phyloP scores from a whole-genome alignment of 108 stramenopile genomes.

The Asterionellopsis glacialis region DNA sequence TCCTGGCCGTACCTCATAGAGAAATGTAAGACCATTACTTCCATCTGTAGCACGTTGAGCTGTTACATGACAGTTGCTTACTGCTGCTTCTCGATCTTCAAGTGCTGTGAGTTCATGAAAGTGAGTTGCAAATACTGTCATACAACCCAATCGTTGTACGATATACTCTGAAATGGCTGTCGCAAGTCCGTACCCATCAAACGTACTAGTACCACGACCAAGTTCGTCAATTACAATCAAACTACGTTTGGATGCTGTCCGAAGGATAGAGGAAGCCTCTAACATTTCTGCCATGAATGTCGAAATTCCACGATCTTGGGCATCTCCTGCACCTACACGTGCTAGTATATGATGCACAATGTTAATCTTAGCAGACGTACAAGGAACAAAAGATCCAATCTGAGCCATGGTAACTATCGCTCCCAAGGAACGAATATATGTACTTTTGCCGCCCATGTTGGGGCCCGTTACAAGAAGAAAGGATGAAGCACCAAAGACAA shows the following conservation, averaged over 20 bases:
- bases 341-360: slow-evolving; percentile 88
- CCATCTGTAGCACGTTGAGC: slow-evolving; percentile 43
- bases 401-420: slow-evolving; percentile 95
- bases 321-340: slow-evolving; percentile 95
- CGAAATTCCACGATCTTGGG: slow-evolving; percentile 90
- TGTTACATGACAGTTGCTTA: slow-evolving; percentile 91
- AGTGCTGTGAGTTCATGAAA: slow-evolving; percentile 96
- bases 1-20: slow-evolving; percentile 86
- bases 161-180: slow-evolving; percentile 94
- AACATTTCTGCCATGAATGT: slow-evolving; percentile 99
- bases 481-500: slow-evolving; percentile 58
- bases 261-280: slow-evolving; percentile 90
- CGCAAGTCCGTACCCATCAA: slow-evolving; percentile 97
- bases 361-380: slow-evolving; percentile 79
- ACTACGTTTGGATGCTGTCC: slow-evolving; percentile 79
- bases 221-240: slow-evolving; percentile 99
- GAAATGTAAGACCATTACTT: slow-evolving; percentile 69
- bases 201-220: slow-evolving; percentile 95
- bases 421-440: slow-evolving; percentile 94
- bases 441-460: slow-evolving; percentile 95
- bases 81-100: slow-evolving; percentile 41
- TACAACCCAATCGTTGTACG: slow-evolving; percentile 65
- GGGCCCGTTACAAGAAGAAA: slow-evolving; percentile 94
- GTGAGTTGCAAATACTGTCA: slow-evolving; percentile 97
- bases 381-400: slow-evolving; percentile 89